phyloP scores from a whole-genome alignment of 768 basidiomycete genomes.

The Ephemerocybe angulata region DNA sequence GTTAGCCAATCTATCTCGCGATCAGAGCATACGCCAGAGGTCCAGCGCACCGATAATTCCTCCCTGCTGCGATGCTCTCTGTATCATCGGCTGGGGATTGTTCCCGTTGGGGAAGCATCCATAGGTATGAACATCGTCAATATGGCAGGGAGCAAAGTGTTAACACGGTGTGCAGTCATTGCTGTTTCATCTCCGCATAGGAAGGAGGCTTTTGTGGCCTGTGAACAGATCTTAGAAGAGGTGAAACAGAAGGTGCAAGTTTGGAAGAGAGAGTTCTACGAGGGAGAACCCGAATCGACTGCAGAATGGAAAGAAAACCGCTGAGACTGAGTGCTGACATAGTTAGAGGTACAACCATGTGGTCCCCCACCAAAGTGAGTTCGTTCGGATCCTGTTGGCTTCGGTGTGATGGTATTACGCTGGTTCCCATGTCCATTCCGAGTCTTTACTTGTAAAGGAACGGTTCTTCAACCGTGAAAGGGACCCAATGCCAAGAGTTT shows the following conservation, averaged over 20 bases:
- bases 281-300: conserved; percentile 55
- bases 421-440: too few species aligned
- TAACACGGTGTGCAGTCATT: conserved; percentile 46
- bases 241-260: conserved; percentile 82
- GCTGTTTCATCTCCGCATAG: conserved; percentile 83
- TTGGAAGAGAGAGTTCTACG: conserved; percentile 91
- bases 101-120: conserved; percentile 75
- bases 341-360: too few species aligned
- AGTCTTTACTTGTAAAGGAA: too few species aligned
- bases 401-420: too few species aligned
- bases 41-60: conserved; percentile 17
- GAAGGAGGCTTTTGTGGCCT: conserved; percentile 73
- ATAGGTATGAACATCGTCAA: conserved; percentile 41
- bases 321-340: too few species aligned
- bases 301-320: conserved; percentile 72
- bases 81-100: conserved; percentile 73
- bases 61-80: conserved; percentile 58
- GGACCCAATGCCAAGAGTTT: too few species aligned
- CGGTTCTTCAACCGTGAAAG: too few species aligned
- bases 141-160: neutral
- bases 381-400: too few species aligned
- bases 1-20: conserved; percentile 39
- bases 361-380: neutral
- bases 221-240: conserved; percentile 81
- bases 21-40: conserved; percentile 40